These are phyloP conservation scores for Candida tropicalis DNA, from an alignment of 1,139 yeast species.

Conservation along the genomic window DNA sequence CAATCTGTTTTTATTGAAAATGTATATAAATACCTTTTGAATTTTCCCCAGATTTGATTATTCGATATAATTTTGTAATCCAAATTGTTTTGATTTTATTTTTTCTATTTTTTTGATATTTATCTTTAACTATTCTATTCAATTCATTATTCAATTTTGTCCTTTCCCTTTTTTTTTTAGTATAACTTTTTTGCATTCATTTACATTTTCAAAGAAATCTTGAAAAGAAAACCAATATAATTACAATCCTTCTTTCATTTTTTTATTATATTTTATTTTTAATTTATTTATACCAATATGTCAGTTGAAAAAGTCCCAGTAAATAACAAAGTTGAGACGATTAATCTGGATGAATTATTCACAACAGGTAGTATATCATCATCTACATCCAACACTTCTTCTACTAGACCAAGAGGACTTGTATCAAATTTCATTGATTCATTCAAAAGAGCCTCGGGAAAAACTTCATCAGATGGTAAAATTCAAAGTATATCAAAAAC, in stretches of 20 bases:
- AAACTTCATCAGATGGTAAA: constrained; percentile 11
- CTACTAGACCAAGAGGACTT: no score
- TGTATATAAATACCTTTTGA: background rate
- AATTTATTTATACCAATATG: background rate
- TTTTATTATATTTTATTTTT: background rate
- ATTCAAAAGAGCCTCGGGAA: constrained; percentile 18
- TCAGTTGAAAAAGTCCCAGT: constrained; percentile 1
- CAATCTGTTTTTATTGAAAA: constrained; percentile 1
- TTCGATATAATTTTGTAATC: no score
- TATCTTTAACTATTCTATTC: no score
- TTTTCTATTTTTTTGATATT: background rate
- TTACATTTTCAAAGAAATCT: no score
- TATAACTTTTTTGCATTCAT: no score
- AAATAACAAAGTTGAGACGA: background rate
- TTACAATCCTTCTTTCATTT: no score
- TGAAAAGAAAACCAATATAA: no score
- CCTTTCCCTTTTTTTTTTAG: no score
- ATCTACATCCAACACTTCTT: background rate
- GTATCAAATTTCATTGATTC: constrained; percentile 19
- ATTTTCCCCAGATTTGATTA: no score
- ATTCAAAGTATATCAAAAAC: constrained; percentile 21
- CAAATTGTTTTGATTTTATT: no score
- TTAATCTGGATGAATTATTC: constrained; percentile 1
- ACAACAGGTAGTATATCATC: constrained; percentile 2
- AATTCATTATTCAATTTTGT: no score